Conservation (phyloP, 306 rosid species). For the Dalbergia cultrata region DNA sequence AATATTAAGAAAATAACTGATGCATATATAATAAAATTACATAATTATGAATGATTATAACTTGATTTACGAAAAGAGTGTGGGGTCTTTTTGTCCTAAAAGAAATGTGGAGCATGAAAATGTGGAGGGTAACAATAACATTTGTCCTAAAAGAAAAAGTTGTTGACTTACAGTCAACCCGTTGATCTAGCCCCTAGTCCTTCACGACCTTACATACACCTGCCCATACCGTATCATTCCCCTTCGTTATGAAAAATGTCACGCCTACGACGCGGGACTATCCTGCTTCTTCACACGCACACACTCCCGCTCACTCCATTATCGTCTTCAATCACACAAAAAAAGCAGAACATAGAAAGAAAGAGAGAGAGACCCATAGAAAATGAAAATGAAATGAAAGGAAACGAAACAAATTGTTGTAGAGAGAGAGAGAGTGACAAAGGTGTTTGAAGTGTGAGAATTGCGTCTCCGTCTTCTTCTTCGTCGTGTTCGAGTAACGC, state of each 20-base stretch:
- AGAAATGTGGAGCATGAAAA: too few relatives aligned
- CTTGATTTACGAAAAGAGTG: too few relatives aligned
- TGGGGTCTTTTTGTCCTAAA: too few relatives aligned
- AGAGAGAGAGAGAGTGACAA: not conserved
- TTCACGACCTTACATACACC: slow-evolving; percentile 29
- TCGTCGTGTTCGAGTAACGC: slow-evolving; percentile 6
- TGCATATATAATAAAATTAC: too few relatives aligned
- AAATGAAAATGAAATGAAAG: too few relatives aligned
- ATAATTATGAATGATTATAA: too few relatives aligned
- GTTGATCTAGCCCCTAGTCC: too few relatives aligned
- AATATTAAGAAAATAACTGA: too few relatives aligned
- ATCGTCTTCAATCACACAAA: not conserved
- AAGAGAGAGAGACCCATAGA: not conserved
- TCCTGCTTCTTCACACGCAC: too few relatives aligned
- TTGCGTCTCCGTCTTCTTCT: slow-evolving; percentile 58
- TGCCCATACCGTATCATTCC: slow-evolving; percentile 21
- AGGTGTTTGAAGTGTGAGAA: slow-evolving; percentile 29
- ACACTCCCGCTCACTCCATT: not conserved
- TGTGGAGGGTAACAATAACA: too few relatives aligned
- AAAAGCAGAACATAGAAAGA: not conserved
- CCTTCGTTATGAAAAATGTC: slow-evolving; percentile 18
- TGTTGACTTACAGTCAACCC: not conserved
- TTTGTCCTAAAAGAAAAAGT: too few relatives aligned
- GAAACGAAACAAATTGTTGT: too few relatives aligned
- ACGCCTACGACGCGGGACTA: not conserved